Percentiles rank a stretch among this genome's conserved stretches.
Conservation (phyloP, 257 asterid species). For the Solanum bukasovii region DNA sequence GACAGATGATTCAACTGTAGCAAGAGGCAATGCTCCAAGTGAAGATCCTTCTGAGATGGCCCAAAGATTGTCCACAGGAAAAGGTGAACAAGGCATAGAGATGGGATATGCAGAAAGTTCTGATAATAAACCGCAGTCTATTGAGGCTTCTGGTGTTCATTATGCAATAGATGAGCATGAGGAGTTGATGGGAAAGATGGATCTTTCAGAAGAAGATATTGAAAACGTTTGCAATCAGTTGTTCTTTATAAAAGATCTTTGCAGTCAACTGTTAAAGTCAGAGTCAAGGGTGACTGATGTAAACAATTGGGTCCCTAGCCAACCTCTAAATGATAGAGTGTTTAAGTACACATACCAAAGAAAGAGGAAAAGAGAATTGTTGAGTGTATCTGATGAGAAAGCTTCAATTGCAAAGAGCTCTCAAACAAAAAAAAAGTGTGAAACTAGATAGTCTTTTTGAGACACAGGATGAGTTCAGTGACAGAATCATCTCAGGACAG, state of each 20-base stretch:
- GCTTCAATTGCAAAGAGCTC: constrained; percentile 11
- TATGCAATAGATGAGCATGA: constrained; percentile 3
- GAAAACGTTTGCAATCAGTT: constrained; percentile 7
- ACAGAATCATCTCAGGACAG: constrained; percentile 40
- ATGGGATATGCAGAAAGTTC: constrained; percentile 5
- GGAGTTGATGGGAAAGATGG: constrained; percentile 12
- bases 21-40: not conserved
- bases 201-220: constrained; percentile 12
- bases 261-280: not conserved
- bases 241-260: not conserved
- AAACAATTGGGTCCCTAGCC: constrained; percentile 4
- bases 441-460: constrained; percentile 17
- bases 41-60: constrained; percentile 11
- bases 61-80: constrained; percentile 8
- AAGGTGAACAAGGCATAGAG: constrained; percentile 13
- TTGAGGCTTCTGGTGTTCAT: constrained; percentile 6
- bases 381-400: constrained; percentile 9
- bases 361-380: constrained; percentile 45
- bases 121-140: not conserved
- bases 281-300: constrained; percentile 8
- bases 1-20: not conserved
- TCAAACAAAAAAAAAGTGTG: not conserved
- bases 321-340: constrained; percentile 24
- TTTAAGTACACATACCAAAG: constrained; percentile 60
- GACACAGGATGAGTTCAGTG: constrained; percentile 12